Base-by-base conservation (phyloP, 352 stramenopile species). In the Globisporangium alternatum region DNA sequence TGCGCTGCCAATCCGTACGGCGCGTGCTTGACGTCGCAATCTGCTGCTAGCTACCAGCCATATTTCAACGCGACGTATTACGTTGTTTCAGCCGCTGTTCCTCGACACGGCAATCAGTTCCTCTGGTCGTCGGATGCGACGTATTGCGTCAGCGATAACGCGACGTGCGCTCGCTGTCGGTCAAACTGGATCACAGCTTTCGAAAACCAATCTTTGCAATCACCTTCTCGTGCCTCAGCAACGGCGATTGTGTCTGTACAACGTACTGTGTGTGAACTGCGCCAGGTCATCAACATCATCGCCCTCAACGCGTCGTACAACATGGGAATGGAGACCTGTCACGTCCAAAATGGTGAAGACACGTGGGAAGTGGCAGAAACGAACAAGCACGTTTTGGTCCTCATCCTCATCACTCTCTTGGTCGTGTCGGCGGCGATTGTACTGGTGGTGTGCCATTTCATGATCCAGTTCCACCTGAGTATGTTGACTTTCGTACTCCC, bases 231-330 rank as follows among this genome's bases (percentile, higher is more conserved):
- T 83, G 77, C 54, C 53, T 75, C 6, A 75, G 77, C 2, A 33
- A 48, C 2, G 64, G 47, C 1, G 75, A 68, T 39, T 86, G 77
- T 66, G 70, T 86, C n/a, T 86, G 77, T 33, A 62, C 81, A 3
- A 65, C 71, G 0, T 61, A 64, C 25, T 87, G 78, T 35, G 67
- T 87, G 78, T 31, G 67, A 72, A 22, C 49, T 74, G 15, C 49
- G 51, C 13, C 39, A n/a, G 39, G 3, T 17, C 2, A n/a, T 12
- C 15, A 44, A 2, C 39, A 1, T n/a, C 9, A 9, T 12, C 19
- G 15, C 39, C n/a, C 12, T 5, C 8, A 43, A 43, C 37, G n/a
- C n/a, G n/a, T n/a, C n/a, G n/a, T 44, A 44, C 10, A 44, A n/a
- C 39, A n/a, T 5, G 10, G 39, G 39, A 44, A 2, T 12, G 2